Conservation (phyloP, 2,329 filamentous ascomycete genomes). For the Corinectria fuckeliana region DNA sequence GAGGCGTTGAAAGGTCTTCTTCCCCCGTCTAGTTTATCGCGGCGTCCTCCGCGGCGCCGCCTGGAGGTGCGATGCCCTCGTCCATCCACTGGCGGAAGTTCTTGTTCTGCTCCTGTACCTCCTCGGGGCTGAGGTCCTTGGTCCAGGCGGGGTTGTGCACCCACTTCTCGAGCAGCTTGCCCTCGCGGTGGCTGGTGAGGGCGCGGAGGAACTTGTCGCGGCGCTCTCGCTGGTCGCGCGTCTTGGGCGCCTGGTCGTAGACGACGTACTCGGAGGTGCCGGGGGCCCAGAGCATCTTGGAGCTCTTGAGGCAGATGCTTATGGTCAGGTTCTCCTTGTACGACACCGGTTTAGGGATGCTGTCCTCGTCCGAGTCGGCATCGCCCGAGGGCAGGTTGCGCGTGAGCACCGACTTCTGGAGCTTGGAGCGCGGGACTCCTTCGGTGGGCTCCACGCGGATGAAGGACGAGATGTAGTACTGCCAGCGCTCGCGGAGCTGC, state of each 20-base stretch:
- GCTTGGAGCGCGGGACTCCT: slow-evolving; percentile 69
- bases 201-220: slow-evolving; percentile 60
- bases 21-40: slow-evolving; percentile 41
- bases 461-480: slow-evolving; percentile 94
- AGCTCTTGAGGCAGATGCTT: slow-evolving; percentile 78
- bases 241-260: slow-evolving; percentile 72
- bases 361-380: slow-evolving; percentile 67
- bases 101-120: slow-evolving; percentile 77
- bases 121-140: slow-evolving; percentile 78
- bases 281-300: slow-evolving; percentile 79
- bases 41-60: slow-evolving; percentile 42
- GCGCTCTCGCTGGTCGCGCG: slow-evolving; percentile 67
- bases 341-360: slow-evolving; percentile 64
- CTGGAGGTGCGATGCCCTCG: slow-evolving; percentile 52
- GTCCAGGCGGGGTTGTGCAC: slow-evolving; percentile 83
- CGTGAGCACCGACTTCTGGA: slow-evolving; percentile 72
- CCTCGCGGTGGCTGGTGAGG: slow-evolving; percentile 67
- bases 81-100: slow-evolving; percentile 62
- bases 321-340: slow-evolving; percentile 73
- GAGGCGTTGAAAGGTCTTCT: background rate
- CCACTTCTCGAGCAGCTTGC: slow-evolving; percentile 78
- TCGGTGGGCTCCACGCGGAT: slow-evolving; percentile 89
- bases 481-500: slow-evolving; percentile 83
- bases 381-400: slow-evolving; percentile 72
- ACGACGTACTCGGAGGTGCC: slow-evolving; percentile 74